phyloP scores from a whole-genome alignment of 2,329 filamentous ascomycete species.

The Pezicula rhizophila region DNA sequence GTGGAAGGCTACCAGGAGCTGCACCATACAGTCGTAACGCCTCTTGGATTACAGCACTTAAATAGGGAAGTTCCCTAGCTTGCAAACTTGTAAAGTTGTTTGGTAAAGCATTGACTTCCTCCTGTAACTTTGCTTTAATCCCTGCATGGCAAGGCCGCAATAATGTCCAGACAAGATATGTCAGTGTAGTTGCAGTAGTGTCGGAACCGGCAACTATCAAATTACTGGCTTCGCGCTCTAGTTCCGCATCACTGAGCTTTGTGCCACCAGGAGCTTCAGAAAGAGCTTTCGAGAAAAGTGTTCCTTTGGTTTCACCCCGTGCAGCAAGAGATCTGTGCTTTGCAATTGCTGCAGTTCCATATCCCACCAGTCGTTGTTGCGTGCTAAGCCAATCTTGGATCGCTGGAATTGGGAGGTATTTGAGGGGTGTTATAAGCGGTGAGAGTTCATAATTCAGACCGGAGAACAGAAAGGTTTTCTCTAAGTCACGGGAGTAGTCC shows the following conservation, averaged over 20 bases:
- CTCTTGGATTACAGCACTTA: constrained; percentile 30
- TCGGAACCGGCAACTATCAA: constrained; percentile 33
- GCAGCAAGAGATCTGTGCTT: not conserved
- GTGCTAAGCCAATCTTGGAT: not conserved
- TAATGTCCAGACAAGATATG: constrained; percentile 14
- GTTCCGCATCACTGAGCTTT: constrained; percentile 3
- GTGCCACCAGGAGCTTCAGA: constrained; percentile 1
- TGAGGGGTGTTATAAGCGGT: constrained; percentile 12
- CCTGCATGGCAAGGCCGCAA: constrained; percentile 1
- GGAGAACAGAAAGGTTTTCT: constrained; percentile 17
- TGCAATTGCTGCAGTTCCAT: constrained; percentile 1
- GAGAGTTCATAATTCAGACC: constrained; percentile 26
- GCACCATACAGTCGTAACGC: constrained; percentile 29
- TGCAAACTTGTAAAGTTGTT: constrained; percentile 17
- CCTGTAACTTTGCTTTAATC: constrained; percentile 12
- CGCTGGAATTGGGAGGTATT: constrained; percentile 19
- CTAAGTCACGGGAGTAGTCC: constrained; percentile 34
- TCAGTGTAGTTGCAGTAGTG: constrained; percentile 33
- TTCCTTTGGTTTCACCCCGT: not conserved
- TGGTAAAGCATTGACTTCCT: constrained; percentile 13
- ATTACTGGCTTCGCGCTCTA: constrained; percentile 6
- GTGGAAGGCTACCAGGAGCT: constrained; percentile 25
- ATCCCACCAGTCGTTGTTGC: not conserved
- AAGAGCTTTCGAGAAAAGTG: constrained; percentile 2
- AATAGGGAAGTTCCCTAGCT: constrained; percentile 24